A percentile compares a stretch with the other conserved stretches of the same genome.
These are phyloP conservation scores for Dimocarpus longan DNA, from an alignment of 345 rosid genomes.

Conservation along the genomic window DNA sequence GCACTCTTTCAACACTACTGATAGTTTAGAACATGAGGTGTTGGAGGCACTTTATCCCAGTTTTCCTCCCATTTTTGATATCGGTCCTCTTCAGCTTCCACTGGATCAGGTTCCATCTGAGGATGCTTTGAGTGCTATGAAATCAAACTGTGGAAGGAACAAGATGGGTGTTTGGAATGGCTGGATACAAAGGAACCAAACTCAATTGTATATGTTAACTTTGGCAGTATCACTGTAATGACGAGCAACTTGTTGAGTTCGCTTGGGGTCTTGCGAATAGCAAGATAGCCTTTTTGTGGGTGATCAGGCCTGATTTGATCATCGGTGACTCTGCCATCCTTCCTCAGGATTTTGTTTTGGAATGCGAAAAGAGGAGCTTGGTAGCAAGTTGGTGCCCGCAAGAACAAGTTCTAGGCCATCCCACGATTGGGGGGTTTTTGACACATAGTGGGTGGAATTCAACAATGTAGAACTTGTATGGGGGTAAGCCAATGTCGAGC, in stretches of 20 bases:
- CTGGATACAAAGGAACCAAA: neutral
- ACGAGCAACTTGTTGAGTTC: constrained; percentile 24
- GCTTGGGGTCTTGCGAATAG: constrained; percentile 27
- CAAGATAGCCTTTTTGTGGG: constrained; percentile 19
- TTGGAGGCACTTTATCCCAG: constrained; percentile 15
- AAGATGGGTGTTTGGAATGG: neutral
- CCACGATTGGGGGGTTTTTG: neutral
- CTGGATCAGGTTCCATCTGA: neutral
- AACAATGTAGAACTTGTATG: neutral
- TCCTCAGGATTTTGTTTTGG: neutral
- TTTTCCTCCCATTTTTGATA: constrained; percentile 1
- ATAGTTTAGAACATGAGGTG: constrained; percentile 16
- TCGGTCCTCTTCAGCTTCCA: constrained; percentile 20
- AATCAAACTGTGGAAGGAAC: constrained; percentile 9
- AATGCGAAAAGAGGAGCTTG: neutral
- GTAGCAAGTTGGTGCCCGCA: constrained; percentile 12
- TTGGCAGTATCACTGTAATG: constrained; percentile 5
- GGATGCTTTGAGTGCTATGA: neutral
- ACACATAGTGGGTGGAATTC: constrained; percentile 1
- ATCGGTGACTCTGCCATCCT: constrained; percentile 16
- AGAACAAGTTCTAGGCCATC: neutral
- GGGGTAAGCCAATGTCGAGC: neutral
- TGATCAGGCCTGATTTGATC: constrained; percentile 21
- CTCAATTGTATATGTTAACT: neutral
- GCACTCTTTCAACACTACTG: constrained; percentile 19